These are phyloP conservation scores for Rhizophagus clarus DNA, from an alignment of 192 early-diverging fungal species.

Conservation along the genomic window DNA sequence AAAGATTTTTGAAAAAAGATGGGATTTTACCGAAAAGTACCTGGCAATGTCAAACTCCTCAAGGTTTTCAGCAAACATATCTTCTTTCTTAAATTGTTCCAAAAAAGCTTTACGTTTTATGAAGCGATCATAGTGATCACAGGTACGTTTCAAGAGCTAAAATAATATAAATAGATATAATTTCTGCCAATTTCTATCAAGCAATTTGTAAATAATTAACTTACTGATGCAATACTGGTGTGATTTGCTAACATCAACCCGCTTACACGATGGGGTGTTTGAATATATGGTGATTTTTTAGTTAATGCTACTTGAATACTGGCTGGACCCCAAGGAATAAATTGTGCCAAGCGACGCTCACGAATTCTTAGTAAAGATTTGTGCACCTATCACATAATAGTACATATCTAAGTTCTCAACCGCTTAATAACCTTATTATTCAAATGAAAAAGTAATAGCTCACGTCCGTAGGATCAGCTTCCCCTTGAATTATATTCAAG, in stretches of 20 bases:
- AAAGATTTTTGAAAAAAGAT: not conserved
- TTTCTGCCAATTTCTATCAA: slow-evolving; percentile 28
- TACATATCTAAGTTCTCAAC: not conserved
- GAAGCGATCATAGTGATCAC: slow-evolving; percentile 92
- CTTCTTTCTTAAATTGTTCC: slow-evolving; percentile 88
- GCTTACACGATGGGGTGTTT: slow-evolving; percentile 89
- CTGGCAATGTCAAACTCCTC: slow-evolving; percentile 92
- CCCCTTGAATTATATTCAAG: slow-evolving; percentile 98
- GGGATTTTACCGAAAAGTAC: slow-evolving; percentile 28
- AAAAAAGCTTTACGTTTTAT: slow-evolving; percentile 95
- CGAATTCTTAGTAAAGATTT: slow-evolving; percentile 95
- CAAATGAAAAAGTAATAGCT: slow-evolving; percentile 10
- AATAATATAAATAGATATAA: slow-evolving; percentile 23
- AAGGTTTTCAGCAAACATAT: slow-evolving; percentile 75
- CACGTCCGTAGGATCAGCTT: slow-evolving; percentile 96
- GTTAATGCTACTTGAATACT: slow-evolving; percentile 98
- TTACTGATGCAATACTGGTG: slow-evolving; percentile 84
- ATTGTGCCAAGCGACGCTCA: slow-evolving; percentile 90
- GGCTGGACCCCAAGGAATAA: slow-evolving; percentile 99
- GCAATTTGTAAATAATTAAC: slow-evolving; percentile 31
- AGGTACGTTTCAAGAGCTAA: slow-evolving; percentile 86
- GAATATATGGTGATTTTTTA: slow-evolving; percentile 90
- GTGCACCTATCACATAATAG: slow-evolving; percentile 72
- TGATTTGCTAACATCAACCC: slow-evolving; percentile 99
- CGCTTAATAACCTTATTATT: not conserved